These are phyloP conservation scores for Ascodesmis nigricans DNA, from an alignment of 495 filamentous ascomycete genomes.

Conservation along the genomic window DNA sequence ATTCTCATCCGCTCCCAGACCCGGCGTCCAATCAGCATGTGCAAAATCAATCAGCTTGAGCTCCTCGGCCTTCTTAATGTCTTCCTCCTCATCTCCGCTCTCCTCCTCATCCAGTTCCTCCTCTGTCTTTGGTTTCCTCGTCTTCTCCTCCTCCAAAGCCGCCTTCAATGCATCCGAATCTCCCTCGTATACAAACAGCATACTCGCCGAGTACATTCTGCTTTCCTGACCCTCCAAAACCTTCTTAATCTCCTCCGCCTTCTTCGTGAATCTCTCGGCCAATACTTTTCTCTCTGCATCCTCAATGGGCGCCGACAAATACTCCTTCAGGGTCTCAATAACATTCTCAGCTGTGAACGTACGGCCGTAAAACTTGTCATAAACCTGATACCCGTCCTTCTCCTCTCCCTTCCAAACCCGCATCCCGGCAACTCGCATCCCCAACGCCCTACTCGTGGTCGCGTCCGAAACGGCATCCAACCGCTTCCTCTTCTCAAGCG, in stretches of 20 bases:
- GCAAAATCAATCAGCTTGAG: conserved; percentile 94
- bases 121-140: conserved; percentile 17
- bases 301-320: conserved; percentile 40
- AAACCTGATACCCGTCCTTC: conserved; percentile 44
- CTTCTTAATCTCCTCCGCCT: conserved; percentile 40
- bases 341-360: conserved; percentile 49
- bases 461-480: conserved; percentile 57
- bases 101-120: conserved; percentile 36
- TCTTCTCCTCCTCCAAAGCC: conserved; percentile 39
- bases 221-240: conserved; percentile 57
- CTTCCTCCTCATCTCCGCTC: conserved; percentile 42
- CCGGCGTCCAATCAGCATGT: conserved; percentile 71
- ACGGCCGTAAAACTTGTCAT: conserved; percentile 75
- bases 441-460: conserved; percentile 61
- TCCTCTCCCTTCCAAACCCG: conserved; percentile 53
- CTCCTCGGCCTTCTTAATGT: conserved; percentile 49
- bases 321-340: conserved; percentile 49
- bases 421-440: conserved; percentile 87
- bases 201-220: conserved; percentile 79
- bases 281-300: conserved; percentile 33
- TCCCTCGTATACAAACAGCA: conserved; percentile 85
- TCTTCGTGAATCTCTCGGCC: conserved; percentile 39
- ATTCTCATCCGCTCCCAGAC: conserved; percentile 76
- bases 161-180: conserved; percentile 44
- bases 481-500: conserved; percentile 47